Percentiles rank a stretch among this genome's conserved stretches.
Evolutionary conservation across 2,329 filamentous ascomycete species (phyloP).

Genomic region (Diaporthe ilicicola): DNA sequence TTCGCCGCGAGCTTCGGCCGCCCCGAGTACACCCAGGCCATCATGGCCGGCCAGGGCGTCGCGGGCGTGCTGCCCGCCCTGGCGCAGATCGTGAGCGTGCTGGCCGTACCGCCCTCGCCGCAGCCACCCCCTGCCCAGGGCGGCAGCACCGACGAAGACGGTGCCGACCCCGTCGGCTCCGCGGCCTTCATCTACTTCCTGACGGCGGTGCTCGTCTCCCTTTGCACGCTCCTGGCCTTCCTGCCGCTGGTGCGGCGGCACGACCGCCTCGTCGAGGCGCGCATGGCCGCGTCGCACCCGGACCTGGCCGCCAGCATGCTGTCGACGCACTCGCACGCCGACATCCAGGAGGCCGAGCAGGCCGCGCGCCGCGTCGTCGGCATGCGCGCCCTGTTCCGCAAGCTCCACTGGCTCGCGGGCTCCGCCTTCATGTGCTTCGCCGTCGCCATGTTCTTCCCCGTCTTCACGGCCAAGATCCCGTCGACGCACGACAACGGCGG

Average conservation of each 20-base stretch:
- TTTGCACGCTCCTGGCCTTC: slow-evolving; percentile 76
- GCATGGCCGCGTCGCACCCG: slow-evolving; percentile 48
- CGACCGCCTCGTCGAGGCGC: slow-evolving; percentile 59
- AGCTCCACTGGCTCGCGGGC: slow-evolving; percentile 80
- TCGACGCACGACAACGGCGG: slow-evolving; percentile 47
- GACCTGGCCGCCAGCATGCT: slow-evolving; percentile 22
- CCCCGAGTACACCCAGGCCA: slow-evolving; percentile 90
- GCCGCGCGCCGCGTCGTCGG: slow-evolving; percentile 57
- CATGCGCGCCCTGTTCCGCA: slow-evolving; percentile 74
- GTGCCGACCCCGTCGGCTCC: slow-evolving; percentile 54
- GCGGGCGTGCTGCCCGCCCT: slow-evolving; percentile 90
- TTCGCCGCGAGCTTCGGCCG: slow-evolving; percentile 87
- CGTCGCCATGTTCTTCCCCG: slow-evolving; percentile 90
- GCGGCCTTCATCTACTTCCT: slow-evolving; percentile 93
- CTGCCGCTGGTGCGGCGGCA: slow-evolving; percentile 74
- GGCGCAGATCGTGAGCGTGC: slow-evolving; percentile 85
- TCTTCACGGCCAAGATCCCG: slow-evolving; percentile 79
- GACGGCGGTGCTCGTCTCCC: slow-evolving; percentile 81
- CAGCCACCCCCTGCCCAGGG: background rate
- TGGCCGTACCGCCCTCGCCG: slow-evolving; percentile 64
- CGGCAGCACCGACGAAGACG: slow-evolving; percentile 26
- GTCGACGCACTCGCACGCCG: slow-evolving; percentile 55
- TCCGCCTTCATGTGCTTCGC: slow-evolving; percentile 83
- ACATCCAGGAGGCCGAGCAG: slow-evolving; percentile 62
- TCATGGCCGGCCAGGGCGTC: slow-evolving; percentile 94